These are phyloP conservation scores for Gardenia jasminoides DNA, from an alignment of 257 asterid genomes.

Conservation along the genomic window DNA sequence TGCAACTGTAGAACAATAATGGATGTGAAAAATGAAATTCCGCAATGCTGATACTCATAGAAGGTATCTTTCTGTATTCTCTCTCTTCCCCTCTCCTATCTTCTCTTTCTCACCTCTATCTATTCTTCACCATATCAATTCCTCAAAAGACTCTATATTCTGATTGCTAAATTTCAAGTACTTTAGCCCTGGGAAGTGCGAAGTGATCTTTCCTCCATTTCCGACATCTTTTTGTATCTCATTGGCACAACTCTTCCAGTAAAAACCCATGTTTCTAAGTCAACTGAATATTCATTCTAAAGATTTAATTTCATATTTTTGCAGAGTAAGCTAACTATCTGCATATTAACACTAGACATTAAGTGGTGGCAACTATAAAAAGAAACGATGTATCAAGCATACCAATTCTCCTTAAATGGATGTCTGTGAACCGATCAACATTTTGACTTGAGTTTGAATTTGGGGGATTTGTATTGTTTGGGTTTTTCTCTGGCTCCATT, in stretches of 20 bases:
- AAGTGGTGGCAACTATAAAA: neutral
- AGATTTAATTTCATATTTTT: too few relatives aligned
- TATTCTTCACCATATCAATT: neutral
- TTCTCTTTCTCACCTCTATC: too few relatives aligned
- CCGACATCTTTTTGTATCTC: neutral
- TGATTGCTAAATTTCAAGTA: neutral
- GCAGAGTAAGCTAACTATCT: neutral
- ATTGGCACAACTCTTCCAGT: neutral
- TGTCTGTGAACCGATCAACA: constrained; percentile 74
- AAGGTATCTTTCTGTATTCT: neutral
- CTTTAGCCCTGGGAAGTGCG: neutral
- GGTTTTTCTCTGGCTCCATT: constrained; percentile 69
- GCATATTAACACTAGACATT: neutral
- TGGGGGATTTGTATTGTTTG: constrained; percentile 27
- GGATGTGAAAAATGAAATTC: neutral
- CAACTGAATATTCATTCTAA: neutral
- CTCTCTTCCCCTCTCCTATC: too few relatives aligned
- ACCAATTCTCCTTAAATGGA: constrained; percentile 79
- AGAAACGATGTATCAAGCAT: constrained; percentile 8
- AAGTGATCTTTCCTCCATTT: neutral
- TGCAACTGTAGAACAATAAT: neutral
- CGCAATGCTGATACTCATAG: neutral
- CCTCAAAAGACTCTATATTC: neutral
- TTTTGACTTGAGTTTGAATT: constrained; percentile 36
- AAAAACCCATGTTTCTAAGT: neutral